Conservation (phyloP, 1,284 basidiomycete genomes). For the Leccinum huronense region DNA sequence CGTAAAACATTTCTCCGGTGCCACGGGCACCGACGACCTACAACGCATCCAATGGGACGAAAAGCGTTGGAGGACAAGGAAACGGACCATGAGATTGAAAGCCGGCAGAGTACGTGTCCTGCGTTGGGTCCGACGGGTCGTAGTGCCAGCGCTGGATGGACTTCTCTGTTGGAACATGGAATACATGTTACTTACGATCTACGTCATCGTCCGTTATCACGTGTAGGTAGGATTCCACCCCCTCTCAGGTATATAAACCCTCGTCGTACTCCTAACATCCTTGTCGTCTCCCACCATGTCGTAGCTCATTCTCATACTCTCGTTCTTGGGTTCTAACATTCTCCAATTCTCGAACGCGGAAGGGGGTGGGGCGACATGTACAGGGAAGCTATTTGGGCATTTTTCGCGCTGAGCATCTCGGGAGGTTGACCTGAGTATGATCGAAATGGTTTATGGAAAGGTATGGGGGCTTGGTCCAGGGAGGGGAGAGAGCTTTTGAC, state of each 20-base stretch:
- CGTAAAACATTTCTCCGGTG: constrained; percentile 75
- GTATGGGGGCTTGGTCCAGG: constrained; percentile 50
- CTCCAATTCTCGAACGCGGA: constrained; percentile 54
- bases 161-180: no score
- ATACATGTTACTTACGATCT: no score
- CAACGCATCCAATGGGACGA: constrained; percentile 8
- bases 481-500: constrained; percentile 59
- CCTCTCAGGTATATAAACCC: no score
- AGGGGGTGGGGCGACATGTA: constrained; percentile 58
- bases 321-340: no score
- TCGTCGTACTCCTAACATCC: no score
- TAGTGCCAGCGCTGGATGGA: constrained; percentile 38
- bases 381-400: constrained; percentile 59
- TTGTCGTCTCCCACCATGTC: no score
- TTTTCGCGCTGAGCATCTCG: constrained; percentile 33
- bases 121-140: constrained; percentile 56
- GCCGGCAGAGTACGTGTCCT: constrained; percentile 65
- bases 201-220: no score
- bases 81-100: constrained; percentile 76
- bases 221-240: no score
- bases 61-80: not conserved
- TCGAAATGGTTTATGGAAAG: constrained; percentile 79
- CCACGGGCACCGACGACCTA: constrained; percentile 77
- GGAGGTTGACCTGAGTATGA: constrained; percentile 41
- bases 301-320: no score